Conservation (phyloP, 768 basidiomycete genomes). For the Fomitopsis serialis region DNA sequence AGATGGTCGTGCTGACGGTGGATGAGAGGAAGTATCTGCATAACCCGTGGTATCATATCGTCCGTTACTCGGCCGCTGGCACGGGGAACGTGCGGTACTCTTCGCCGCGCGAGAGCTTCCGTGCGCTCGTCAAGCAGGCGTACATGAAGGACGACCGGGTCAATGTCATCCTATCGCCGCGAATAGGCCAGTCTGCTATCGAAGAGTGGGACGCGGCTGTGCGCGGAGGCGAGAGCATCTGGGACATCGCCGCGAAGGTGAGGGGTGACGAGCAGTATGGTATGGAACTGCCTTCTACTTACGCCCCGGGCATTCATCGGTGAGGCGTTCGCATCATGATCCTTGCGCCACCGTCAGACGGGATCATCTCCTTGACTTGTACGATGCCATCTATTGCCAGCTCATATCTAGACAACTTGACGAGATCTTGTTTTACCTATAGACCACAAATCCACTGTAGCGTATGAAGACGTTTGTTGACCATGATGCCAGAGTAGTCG, state of each 20-base stretch:
- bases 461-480: no score
- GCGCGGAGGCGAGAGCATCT: conserved; percentile 12
- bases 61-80: conserved; percentile 1
- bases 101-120: conserved; percentile 15
- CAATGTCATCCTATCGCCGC: conserved; percentile 15
- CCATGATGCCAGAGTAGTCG: no score
- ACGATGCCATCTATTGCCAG: no score
- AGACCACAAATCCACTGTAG: no score
- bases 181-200: not conserved
- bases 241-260: conserved; percentile 12
- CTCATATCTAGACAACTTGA: no score
- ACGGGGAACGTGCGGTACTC: not conserved
- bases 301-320: not conserved
- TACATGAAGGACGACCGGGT: conserved; percentile 12
- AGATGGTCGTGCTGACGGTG: conserved; percentile 20
- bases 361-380: no score
- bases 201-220: conserved; percentile 17
- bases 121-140: conserved; percentile 8
- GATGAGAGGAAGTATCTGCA: conserved; percentile 15
- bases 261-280: conserved; percentile 8
- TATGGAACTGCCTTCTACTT: conserved; percentile 10
- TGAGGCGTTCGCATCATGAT: not conserved
- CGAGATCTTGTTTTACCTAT: no score
- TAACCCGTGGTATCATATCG: conserved; percentile 16
- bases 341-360: no score